Base-by-base conservation (phyloP, 306 rosid genomes). In the Coriaria nepalensis region DNA sequence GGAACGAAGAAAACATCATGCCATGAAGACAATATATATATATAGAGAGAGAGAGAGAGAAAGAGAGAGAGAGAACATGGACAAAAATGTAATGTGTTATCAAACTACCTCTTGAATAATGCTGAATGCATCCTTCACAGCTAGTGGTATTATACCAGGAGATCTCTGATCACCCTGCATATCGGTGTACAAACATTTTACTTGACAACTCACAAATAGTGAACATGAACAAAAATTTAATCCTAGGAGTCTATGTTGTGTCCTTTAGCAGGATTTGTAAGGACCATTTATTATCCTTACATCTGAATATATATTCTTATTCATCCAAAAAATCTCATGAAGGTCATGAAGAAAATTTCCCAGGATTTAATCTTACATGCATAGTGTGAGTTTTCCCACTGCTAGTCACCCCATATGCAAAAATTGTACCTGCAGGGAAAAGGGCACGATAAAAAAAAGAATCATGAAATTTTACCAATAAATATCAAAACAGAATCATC, bases 321-420 rank as follows among this genome's bases (percentile, higher is more conserved):
- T 37, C 45, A n/a, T 57, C 33, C 33, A 47, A 20, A 57, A 9
- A 43, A 39, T 6, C 10, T 43, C 13, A 38, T 9, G 42, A 44
- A 59, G 52, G 57, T 51, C 9, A 50, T 53, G 53, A 54, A 39
- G 51, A 51, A 56, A 64, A 50, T 42, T 20, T 1, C 29, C 29
- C 29, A 20, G 29, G 29, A 40, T 40, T 29, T 47, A 36, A 50
- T 62, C 94, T 90, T 56, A 90, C 98, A 75, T 90, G 98, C 98
- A 90, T 90, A 47, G 98, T 90, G 73, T 90, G 98, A 63, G 98
- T 90, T 85, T 90, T 90, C 69, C 98, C 98, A 20, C 98, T 90
- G 79, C 98, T 90, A 40, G 98, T 81, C 51, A 90, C 98, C 55
- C 98, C 98, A 63, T 90, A 90, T 9, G 98, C 98, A 69, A 90